A percentile compares a stretch with the other conserved stretches of the same genome.
phyloP scores from a whole-genome alignment of 495 filamentous ascomycete genomes.

The Amorphotheca resinae region DNA sequence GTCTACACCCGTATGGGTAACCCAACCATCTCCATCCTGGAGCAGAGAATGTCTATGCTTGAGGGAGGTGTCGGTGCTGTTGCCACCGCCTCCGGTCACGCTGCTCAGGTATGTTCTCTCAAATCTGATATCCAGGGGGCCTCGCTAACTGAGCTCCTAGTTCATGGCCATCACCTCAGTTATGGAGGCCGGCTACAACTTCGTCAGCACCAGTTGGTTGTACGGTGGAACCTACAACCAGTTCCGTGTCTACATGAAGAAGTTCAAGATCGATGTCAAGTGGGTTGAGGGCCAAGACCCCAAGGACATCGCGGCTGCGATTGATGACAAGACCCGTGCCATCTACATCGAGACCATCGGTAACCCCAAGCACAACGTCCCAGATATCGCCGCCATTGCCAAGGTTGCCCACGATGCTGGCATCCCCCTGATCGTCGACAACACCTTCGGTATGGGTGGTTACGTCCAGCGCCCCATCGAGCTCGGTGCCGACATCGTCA shows the following conservation, averaged over 20 bases:
- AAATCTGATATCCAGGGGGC: neutral
- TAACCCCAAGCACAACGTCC: conserved; percentile 31
- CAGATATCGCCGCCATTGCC: conserved; percentile 28
- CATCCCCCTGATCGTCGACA: conserved; percentile 30
- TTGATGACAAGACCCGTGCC: conserved; percentile 29
- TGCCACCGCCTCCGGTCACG: conserved; percentile 29
- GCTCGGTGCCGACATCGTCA: conserved; percentile 31
- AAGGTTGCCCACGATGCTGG: conserved; percentile 29
- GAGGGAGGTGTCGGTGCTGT: conserved; percentile 31
- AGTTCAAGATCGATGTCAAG: conserved; percentile 30
- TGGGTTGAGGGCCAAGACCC: conserved; percentile 29
- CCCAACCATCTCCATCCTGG: conserved; percentile 30
- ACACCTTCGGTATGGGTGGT: conserved; percentile 33
- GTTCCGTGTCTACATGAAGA: conserved; percentile 30
- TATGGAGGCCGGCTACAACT: conserved; percentile 30
- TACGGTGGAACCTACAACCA: conserved; percentile 32
- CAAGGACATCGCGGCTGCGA: conserved; percentile 23
- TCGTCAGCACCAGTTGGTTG: conserved; percentile 28
- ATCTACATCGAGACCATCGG: conserved; percentile 32
- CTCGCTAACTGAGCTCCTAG: conserved; percentile 14
- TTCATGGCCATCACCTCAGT: conserved; percentile 32
- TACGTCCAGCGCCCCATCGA: conserved; percentile 28
- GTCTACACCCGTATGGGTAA: conserved; percentile 34
- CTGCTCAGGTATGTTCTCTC: conserved; percentile 15
- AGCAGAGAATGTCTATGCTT: conserved; percentile 30